phyloP scores from a whole-genome alignment of 2,329 filamentous ascomycete genomes.

The Apiospora aurea region DNA sequence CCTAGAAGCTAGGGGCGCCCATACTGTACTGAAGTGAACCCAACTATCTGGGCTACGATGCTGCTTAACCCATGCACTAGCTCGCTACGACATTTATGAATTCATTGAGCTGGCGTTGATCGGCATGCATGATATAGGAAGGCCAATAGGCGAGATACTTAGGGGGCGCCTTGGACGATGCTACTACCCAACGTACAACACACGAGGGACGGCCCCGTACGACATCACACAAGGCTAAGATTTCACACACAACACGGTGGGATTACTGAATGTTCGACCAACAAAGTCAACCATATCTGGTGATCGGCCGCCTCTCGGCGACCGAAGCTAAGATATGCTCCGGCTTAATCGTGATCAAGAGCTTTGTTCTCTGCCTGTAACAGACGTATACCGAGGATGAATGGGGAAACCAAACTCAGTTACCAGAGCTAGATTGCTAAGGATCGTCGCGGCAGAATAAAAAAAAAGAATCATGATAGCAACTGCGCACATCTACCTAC shows the following conservation, averaged over 20 bases:
- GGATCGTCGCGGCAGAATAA: conserved; percentile 60
- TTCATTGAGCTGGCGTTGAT: neutral
- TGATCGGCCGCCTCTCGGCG: conserved; percentile 79
- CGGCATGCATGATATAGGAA: neutral
- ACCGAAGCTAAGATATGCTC: conserved; percentile 88
- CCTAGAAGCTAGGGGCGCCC: conserved; percentile 87
- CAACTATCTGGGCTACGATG: conserved; percentile 19
- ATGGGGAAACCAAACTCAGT: conserved; percentile 68
- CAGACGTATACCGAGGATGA: conserved; percentile 82
- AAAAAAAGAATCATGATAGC: neutral
- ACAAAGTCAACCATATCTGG: conserved; percentile 97
- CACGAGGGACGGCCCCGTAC: neutral
- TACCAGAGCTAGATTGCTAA: conserved; percentile 59
- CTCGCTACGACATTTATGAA: neutral
- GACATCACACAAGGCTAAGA: neutral
- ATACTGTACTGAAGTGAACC: conserved; percentile 87
- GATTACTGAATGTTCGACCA: conserved; percentile 71
- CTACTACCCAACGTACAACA: neutral
- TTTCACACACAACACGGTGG: neutral
- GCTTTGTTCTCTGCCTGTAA: conserved; percentile 76
- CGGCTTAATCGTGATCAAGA: conserved; percentile 96
- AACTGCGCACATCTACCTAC: neutral
- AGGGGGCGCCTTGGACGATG: neutral
- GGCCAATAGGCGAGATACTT: neutral
- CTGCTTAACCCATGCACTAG: neutral